Conservation (phyloP, 257 asterid genomes). For the Euphrasia confusa region DNA sequence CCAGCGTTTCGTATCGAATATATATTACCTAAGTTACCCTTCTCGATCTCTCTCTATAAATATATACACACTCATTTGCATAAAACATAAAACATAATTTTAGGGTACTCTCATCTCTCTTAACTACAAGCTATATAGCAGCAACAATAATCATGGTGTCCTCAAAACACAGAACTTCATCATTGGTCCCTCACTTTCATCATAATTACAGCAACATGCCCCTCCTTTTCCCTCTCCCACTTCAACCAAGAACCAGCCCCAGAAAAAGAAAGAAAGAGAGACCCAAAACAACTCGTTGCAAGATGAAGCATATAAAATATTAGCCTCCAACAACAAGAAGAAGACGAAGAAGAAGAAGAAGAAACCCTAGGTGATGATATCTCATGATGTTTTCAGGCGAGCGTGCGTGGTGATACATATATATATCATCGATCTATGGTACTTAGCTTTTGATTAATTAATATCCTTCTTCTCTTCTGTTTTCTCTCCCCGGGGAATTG, state of each 20-base stretch:
- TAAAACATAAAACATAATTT: background rate
- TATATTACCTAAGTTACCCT: background rate
- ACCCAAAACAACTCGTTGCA: background rate
- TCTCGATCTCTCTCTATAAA: background rate
- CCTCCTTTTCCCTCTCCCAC: conserved; percentile 29
- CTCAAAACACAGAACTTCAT: conserved; percentile 43
- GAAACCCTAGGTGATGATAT: conserved; percentile 39
- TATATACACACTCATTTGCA: background rate
- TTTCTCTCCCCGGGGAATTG: conserved; percentile 49
- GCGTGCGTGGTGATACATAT: too few species aligned
- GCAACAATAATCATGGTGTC: conserved; percentile 48
- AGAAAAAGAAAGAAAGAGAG: conserved; percentile 30
- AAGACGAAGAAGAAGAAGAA: conserved; percentile 29
- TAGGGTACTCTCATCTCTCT: background rate
- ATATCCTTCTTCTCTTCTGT: conserved; percentile 31
- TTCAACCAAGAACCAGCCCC: conserved; percentile 26
- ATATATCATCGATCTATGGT: too few species aligned
- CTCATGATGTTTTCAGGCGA: too few species aligned
- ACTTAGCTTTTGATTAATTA: too few species aligned
- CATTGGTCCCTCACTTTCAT: conserved; percentile 56
- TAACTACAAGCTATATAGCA: conserved; percentile 11
- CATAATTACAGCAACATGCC: conserved; percentile 32
- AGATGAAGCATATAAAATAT: conserved; percentile 24
- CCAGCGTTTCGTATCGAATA: conserved; percentile 22
- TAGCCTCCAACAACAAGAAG: conserved; percentile 12